phyloP scores from a whole-genome alignment of 139 green algal genomes.

The Mychonastes homosphaera region DNA sequence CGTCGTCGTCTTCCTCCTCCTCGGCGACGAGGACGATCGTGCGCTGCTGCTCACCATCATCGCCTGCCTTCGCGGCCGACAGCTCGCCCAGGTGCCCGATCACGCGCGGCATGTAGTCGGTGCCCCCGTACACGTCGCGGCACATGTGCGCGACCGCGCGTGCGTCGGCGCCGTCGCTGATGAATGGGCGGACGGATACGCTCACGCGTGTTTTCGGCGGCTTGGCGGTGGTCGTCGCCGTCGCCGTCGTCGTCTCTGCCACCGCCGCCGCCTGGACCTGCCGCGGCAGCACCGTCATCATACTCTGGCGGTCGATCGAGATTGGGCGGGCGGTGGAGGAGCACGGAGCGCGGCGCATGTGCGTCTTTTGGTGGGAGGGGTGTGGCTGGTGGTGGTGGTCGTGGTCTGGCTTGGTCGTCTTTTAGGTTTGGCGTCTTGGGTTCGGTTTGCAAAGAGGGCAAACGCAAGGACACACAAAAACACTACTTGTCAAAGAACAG shows the following conservation, averaged over 20 bases:
- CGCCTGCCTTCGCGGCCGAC: too few relatives aligned
- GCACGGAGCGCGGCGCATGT: background rate
- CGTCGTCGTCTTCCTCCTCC: background rate
- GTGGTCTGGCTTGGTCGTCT: background rate
- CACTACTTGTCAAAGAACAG: too few relatives aligned
- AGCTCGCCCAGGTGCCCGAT: conserved; percentile 13
- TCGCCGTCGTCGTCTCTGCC: too few relatives aligned
- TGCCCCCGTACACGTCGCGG: conserved; percentile 9
- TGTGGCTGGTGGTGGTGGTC: too few relatives aligned
- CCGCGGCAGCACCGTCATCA: background rate
- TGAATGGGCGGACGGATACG: background rate
- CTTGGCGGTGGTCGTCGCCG: background rate
- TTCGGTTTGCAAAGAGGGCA: background rate
- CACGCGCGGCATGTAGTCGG: conserved; percentile 18
- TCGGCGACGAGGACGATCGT: conserved; percentile 1
- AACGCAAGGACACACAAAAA: too few relatives aligned
- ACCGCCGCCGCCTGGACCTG: background rate
- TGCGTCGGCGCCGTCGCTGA: background rate
- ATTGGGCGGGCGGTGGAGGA: background rate
- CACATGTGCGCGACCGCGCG: conserved; percentile 7
- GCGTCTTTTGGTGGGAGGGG: background rate
- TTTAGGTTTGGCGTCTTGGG: background rate
- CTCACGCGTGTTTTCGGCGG: background rate
- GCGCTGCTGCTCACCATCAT: background rate
- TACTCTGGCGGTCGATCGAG: background rate